Evolutionary conservation across 495 filamentous ascomycete genomes (phyloP), one percentile per base, ranked within the genome.

Genomic region (Neurospora tetrasperma): DNA sequence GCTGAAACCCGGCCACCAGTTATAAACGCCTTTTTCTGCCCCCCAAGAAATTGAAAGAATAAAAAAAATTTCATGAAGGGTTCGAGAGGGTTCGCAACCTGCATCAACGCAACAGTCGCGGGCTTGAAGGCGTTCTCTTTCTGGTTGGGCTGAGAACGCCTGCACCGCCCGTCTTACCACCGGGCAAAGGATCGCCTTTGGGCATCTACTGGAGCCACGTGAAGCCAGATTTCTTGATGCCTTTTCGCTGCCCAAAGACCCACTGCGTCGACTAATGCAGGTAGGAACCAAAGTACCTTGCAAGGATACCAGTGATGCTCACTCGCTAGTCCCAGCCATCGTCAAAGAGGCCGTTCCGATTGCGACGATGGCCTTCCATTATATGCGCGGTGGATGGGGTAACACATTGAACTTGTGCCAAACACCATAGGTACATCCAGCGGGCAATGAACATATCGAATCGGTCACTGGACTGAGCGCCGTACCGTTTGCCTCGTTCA

Each of bases 181-280:
- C 43, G 42, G 31, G 54, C 72, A 72, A 69, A 62, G 69, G 76
- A 73, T 71, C 41, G 71, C 62, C 27, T 62, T 71, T 68, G 39
- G 73, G 71, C 68, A 38, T 75, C 75, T 76, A 79, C 46, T 81
- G 80, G 78, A 78, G 80, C 80, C 80, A 81, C 80, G 80, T 81
- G 77, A 76, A 71, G 74, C 71, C 62, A 66, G 59, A 42, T 69
- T 35, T 69, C 62, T 62, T 72, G 70, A 73, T 71, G 75, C 69
- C 75, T 79, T 78, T 42, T 66, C 54, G 54, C 72, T 81, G 78
- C 79, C 80, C 79, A 76, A 78, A 77, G 76, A 78, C 80, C 78
- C 78, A 80, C 79, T 66, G 46, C 72, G 5, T 74, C 75, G 76
- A 74, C 73, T 77, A 77, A 76, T 78, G 73, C 66, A 72, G 59